Evolutionary conservation across 2,329 filamentous ascomycete species (phyloP).

Genomic region (Aaosphaeria pasadenensis): DNA sequence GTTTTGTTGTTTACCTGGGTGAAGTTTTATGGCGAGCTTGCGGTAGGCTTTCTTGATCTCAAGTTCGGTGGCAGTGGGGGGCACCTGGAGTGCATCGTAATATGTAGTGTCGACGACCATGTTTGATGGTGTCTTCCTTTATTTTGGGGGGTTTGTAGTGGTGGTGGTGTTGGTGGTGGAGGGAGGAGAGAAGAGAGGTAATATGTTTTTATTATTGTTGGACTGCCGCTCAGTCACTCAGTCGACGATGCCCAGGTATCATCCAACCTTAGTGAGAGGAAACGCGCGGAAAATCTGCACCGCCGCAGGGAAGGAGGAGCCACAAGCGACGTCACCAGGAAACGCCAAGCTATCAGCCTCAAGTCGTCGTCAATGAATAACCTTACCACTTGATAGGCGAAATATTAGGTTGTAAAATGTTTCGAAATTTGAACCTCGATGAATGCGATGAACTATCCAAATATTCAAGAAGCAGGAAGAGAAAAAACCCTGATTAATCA

Average conservation of each 20-base stretch:
- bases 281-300: neutral
- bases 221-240: neutral
- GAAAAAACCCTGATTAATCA: too few relatives aligned
- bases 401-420: too few relatives aligned
- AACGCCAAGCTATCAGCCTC: too few relatives aligned
- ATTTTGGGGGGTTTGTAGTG: neutral
- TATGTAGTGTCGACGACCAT: slow-evolving; percentile 90
- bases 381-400: too few relatives aligned
- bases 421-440: too few relatives aligned
- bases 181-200: neutral
- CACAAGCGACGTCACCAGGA: slow-evolving; percentile 14
- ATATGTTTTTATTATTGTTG: neutral
- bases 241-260: too few relatives aligned
- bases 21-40: slow-evolving; percentile 86
- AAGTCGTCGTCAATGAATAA: too few relatives aligned
- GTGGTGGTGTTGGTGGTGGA: neutral
- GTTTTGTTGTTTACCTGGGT: slow-evolving; percentile 63
- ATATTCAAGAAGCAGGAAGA: too few relatives aligned
- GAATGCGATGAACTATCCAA: too few relatives aligned
- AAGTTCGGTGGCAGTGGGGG: slow-evolving; percentile 79
- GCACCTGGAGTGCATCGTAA: slow-evolving; percentile 82
- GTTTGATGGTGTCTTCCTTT: slow-evolving; percentile 2
- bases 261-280: too few relatives aligned
- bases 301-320: neutral
- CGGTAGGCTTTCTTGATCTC: slow-evolving; percentile 98